Evolutionary conservation across 169 alveolate genomes (phyloP), one percentile per base, ranked within the genome.

Genomic region (Eimeria tenella): DNA sequence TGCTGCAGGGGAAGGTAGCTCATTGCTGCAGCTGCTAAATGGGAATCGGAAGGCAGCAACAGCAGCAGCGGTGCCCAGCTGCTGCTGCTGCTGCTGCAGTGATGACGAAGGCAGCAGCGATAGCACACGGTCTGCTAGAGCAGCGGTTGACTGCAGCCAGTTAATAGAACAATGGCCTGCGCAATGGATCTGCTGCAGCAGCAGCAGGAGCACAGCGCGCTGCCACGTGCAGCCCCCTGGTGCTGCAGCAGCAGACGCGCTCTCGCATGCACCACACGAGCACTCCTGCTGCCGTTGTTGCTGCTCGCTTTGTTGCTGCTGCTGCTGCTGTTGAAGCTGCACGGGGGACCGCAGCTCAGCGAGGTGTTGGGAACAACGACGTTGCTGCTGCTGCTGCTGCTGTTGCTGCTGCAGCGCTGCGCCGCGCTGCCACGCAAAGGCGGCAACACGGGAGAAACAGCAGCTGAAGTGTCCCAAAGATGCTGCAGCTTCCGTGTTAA

Each of bases 311-410:
- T 50, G 88, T 4, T 53, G 19, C 55, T 50, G 70, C 25, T 55
- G 50, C 86, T 75, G 74, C 90, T 82, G 90, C 58, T 56, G 89
- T 77, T 83, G 91, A 5, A 9, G 91, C 62, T 58, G 79, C 52
- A 60, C 60, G 49, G 91, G 91, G 6, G 77, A 60, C 42, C 91
- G 91, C 52, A 83, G 62, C 63, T 83, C 91, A 8, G 91, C 77
- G 21, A 83, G 91, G 17, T 83, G 91, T 42, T 83, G 63, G 62
- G 91, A 31, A 60, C 91, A 83, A 77, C 91, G 91, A 49, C 91
- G 91, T 6, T 83, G 79, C n/a, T 83, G 91, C 91, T 83, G 91
- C 50, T 83, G 91, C 79, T 83, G 91, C 62, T 83, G 79, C 63
- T 83, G 79, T 58, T 62, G 74, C 77, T 83, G 91, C 79, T 62